Base-by-base conservation (phyloP, 306 rosid genomes). In the Sesbania bispinosa region DNA sequence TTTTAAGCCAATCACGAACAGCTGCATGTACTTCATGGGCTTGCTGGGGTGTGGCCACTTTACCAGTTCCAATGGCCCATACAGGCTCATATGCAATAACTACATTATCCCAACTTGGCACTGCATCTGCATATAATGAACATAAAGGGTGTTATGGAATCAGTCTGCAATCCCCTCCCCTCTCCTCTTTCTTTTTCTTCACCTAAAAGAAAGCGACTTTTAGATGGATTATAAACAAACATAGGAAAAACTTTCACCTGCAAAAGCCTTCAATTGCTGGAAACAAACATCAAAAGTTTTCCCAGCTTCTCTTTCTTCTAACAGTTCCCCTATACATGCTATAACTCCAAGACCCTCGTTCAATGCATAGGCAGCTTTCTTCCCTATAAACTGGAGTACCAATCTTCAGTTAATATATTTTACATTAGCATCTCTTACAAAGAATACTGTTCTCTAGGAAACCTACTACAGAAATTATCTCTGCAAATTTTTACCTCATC, bases 51-150 rank as follows among this genome's bases (percentile, higher is more conserved):
- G 93, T 69, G 43, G 99, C 99, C 68, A 95, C 99, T 82, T 95
- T 95, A 36, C 99, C 99, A 4, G 99, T 95, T 71, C 99, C 99
- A 81, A 95, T 95, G 72, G 99, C 99, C 99, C 99, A 95, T 21
- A 95, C 97, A 50, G 99, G 99, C 85, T 95, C 99, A 77, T 95
- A 95, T 6, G 99, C 99, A 71, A 95, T 84, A 62, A 95, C 99
- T 45, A 91, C 67, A 70, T 86, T 82, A 54, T 91, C 99, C 99
- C 99, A 95, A 81, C 96, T 85, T 35, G 96, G 93, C 71, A 95
- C 90, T 3, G 92, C 86, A 76, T 95, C 99, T 95, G 93, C 74
- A 75, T 24, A 80, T 21, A 72, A 76, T 24, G 50, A 33, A 20
- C 13, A 73, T 2, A 20, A 32, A 23, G 16, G 26, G 51, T 50